Evolutionary conservation across 495 filamentous ascomycete species (phyloP), one percentile per base, ranked within the genome.

Genomic region (Penicillium crystallinum): DNA sequence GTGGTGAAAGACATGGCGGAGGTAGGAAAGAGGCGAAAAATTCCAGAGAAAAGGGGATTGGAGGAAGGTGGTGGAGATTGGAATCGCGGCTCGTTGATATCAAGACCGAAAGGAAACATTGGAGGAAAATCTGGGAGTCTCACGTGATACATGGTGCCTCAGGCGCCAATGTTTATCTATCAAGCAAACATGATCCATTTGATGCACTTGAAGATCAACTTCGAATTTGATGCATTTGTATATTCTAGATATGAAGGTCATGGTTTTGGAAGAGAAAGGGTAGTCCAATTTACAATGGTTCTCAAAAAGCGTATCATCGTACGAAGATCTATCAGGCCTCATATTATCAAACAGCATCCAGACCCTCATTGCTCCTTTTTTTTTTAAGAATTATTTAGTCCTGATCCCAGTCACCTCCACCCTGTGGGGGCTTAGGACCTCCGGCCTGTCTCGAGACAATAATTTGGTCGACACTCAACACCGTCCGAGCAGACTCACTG

Each of bases 381-480:
- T 47, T 43, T 7, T 7, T 55, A 45, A 52, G 58, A 34, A 52
- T 37, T 48, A 58, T 58, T 66, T 84, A 95, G 74, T 97, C 92
- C 73, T 97, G 90, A 73, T 99, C 95, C 95, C 95, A 99, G 79
- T 96, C 93, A 54, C 90, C 81, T 77, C 96, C 96, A 40, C 89
- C 91, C 15, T 87, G 90, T 11, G 95, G 93, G 27, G 90, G 90
- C 77, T 99, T 99, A 27, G 95, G 95, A 31, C 95, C 95, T 63
- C 95, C 95, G 21, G 95, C 95, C 73, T 97, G 92, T 70, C 91
- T 84, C 45, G 95, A 91, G 41, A 99, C 95, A 64, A 99, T 99
- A 61, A 99, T 97, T 75, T 99, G 95, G 73, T 99, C 95, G 14
- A 99, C 95, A 33, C 91, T 92, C 54, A 99, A 77, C 33, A 99